These are phyloP conservation scores for Hysterangium stoloniferum DNA, from an alignment of 768 basidiomycete genomes.

Conservation along the genomic window DNA sequence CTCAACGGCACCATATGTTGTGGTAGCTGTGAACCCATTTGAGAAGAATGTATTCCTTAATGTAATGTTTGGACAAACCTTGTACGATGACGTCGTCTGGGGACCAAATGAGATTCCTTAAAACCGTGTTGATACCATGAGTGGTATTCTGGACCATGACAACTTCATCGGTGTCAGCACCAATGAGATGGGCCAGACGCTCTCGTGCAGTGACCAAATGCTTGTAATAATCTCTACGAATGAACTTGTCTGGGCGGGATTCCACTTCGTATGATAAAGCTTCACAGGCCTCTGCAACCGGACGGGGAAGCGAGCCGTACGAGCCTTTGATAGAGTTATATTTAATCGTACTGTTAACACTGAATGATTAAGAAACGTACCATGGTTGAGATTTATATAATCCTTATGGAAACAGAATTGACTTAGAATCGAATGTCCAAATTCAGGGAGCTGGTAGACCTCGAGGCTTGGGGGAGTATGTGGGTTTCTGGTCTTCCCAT, in stretches of 20 bases:
- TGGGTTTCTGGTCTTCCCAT: conserved; percentile 19
- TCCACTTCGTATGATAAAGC: conserved; percentile 23
- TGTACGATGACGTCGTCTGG: conserved; percentile 57
- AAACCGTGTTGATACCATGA: conserved; percentile 56
- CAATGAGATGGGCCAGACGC: conserved; percentile 23
- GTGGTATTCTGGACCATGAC: conserved; percentile 51
- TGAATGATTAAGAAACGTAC: conserved; percentile 14
- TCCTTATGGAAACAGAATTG: conserved; percentile 25
- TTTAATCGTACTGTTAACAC: background rate
- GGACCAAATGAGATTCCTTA: conserved; percentile 62
- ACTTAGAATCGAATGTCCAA: conserved; percentile 26
- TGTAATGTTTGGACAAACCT: conserved; percentile 28
- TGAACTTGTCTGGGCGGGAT: conserved; percentile 26
- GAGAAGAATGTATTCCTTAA: conserved; percentile 1
- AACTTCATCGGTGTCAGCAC: conserved; percentile 24
- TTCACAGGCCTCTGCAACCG: conserved; percentile 22
- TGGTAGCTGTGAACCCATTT: conserved; percentile 32
- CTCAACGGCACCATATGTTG: conserved; percentile 49
- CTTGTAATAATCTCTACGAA: conserved; percentile 21
- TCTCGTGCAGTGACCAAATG: conserved; percentile 21
- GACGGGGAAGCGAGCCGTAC: conserved; percentile 26
- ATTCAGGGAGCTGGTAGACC: conserved; percentile 9
- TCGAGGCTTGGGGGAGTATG: background rate
- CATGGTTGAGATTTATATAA: conserved; percentile 31
- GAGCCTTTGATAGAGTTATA: conserved; percentile 18